Percentiles rank a stretch among this genome's conserved stretches.
Conservation (phyloP, 75 land plant species). For the Sequoiadendron giganteum region DNA sequence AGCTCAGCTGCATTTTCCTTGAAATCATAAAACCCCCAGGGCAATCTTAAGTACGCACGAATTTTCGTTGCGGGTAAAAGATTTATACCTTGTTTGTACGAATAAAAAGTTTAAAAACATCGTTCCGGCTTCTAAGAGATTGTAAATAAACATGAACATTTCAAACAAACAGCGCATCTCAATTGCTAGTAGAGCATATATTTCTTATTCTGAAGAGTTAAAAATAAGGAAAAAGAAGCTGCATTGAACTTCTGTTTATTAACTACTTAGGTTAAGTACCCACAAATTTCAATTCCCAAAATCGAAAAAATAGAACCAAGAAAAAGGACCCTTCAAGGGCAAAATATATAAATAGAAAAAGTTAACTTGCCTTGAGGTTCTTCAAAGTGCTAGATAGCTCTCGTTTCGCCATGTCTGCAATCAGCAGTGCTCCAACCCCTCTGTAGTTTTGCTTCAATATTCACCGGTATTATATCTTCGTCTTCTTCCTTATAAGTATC, state of each 20-base stretch:
- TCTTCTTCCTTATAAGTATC: background rate
- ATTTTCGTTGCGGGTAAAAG: background rate
- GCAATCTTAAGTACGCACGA: background rate
- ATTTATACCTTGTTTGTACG: background rate
- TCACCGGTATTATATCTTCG: background rate
- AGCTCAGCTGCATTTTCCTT: background rate
- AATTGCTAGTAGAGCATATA: background rate
- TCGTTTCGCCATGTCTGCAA: slow-evolving; percentile 38
- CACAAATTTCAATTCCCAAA: background rate
- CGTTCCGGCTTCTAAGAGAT: background rate
- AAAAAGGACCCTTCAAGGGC: background rate
- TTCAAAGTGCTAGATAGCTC: slow-evolving; percentile 43
- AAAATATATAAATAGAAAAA: background rate
- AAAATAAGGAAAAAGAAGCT: background rate
- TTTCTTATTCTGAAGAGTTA: background rate
- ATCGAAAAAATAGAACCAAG: background rate
- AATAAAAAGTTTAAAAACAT: background rate
- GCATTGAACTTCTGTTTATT: background rate
- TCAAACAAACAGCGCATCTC: background rate
- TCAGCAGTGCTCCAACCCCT: background rate
- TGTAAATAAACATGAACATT: background rate
- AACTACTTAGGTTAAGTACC: background rate
- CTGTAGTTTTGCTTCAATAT: background rate
- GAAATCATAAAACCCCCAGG: background rate
- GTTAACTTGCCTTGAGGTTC: slow-evolving; percentile 31